Evolutionary conservation across 108 stramenopile species (phyloP).

Genomic region (Nitzschia sp.): DNA sequence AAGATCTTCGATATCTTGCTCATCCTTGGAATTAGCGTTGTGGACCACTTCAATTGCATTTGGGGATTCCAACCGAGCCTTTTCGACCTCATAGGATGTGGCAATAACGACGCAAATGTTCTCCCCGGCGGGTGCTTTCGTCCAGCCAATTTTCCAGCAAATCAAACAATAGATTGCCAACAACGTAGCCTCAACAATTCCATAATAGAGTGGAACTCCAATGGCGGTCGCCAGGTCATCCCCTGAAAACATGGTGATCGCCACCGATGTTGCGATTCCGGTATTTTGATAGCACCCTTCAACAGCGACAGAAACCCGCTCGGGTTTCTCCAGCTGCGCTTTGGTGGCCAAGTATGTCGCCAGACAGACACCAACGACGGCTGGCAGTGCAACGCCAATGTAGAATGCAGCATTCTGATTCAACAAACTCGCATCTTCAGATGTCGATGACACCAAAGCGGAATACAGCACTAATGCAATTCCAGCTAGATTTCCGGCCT

Average conservation of each 20-base stretch:
- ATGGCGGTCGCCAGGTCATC: conserved; percentile 53
- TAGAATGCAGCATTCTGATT: conserved; percentile 71
- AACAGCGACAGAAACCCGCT: conserved; percentile 80
- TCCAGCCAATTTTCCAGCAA: conserved; percentile 76
- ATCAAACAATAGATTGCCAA: conserved; percentile 65
- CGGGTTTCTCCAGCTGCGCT: conserved; percentile 74
- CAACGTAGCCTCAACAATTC: conserved; percentile 58
- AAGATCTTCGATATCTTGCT: conserved; percentile 33
- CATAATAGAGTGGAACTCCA: conserved; percentile 77
- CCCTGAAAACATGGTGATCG: conserved; percentile 73
- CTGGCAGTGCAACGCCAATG: conserved; percentile 70
- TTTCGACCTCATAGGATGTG: conserved; percentile 57
- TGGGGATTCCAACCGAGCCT: conserved; percentile 36
- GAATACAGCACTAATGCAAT: conserved; percentile 71
- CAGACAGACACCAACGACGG: conserved; percentile 62
- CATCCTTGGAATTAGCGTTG: conserved; percentile 22
- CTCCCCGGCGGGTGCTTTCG: conserved; percentile 69
- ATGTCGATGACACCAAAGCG: conserved; percentile 59
- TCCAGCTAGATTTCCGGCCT: conserved; percentile 82
- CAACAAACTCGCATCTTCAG: conserved; percentile 63
- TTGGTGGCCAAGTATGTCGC: conserved; percentile 62
- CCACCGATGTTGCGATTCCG: conserved; percentile 80
- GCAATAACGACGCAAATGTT: conserved; percentile 49
- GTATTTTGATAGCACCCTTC: conserved; percentile 92
- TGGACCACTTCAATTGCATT: conserved; percentile 54